A percentile compares a stretch with the other conserved stretches of the same genome.
phyloP scores from a whole-genome alignment of 768 basidiomycete species.

The Boletus sensibilis region DNA sequence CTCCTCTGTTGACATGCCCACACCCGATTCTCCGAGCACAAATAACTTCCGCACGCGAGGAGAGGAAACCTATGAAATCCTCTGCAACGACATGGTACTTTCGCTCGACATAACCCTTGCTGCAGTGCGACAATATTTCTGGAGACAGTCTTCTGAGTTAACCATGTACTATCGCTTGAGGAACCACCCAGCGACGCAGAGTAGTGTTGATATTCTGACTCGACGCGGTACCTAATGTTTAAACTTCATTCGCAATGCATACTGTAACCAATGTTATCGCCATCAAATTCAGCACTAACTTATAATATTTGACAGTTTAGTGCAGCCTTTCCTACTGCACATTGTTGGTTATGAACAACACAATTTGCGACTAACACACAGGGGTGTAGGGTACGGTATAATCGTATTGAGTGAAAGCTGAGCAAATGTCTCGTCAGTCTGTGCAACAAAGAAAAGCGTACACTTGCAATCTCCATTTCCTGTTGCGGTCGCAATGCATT shows the following conservation, averaged over 20 bases:
- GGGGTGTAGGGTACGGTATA: too few species aligned
- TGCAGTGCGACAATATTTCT: conserved; percentile 85
- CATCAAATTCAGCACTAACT: conserved; percentile 12
- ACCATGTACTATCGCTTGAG: conserved; percentile 73
- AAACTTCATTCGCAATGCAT: background rate
- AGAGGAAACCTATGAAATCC: conserved; percentile 80
- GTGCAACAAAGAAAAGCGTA: too few species aligned
- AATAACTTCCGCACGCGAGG: conserved; percentile 33
- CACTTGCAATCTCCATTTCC: too few species aligned
- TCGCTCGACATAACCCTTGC: conserved; percentile 89
- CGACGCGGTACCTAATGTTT: background rate
- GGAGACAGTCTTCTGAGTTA: conserved; percentile 73
- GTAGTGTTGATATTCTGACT: conserved; percentile 3
- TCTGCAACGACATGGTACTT: conserved; percentile 83
- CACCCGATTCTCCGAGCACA: conserved; percentile 27
- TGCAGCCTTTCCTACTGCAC: background rate
- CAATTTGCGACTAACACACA: too few species aligned
- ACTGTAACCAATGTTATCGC: background rate
- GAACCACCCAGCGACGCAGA: conserved; percentile 1
- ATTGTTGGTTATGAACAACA: background rate
- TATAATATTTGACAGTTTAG: conserved; percentile 21
- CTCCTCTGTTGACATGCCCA: conserved; percentile 45
- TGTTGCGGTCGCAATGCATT: too few species aligned
- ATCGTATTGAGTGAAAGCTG: too few species aligned
- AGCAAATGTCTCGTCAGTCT: too few species aligned